These are phyloP conservation scores for Wallacemonas sp. DNA, from an alignment of 208 protist genomes.

Conservation along the genomic window DNA sequence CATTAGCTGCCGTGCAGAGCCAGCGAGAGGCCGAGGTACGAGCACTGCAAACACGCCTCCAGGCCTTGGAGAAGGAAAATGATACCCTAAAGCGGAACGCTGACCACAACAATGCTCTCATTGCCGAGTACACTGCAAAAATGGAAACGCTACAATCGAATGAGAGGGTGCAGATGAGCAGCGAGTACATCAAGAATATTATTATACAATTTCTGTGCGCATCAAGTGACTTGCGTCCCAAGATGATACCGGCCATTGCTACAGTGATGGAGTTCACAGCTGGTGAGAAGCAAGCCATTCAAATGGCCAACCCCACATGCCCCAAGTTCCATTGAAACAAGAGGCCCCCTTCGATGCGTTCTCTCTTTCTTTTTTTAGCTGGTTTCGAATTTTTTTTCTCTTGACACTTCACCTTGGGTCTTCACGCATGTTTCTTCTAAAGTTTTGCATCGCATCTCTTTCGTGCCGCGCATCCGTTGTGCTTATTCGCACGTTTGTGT, in stretches of 20 bases:
- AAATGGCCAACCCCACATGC: conserved; percentile 59
- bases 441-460: no score
- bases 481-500: no score
- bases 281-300: conserved; percentile 75
- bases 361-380: no score
- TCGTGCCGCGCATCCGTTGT: no score
- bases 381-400: no score
- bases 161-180: conserved; percentile 59
- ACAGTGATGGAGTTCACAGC: conserved; percentile 78
- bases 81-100: conserved; percentile 42
- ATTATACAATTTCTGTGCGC: conserved; percentile 77
- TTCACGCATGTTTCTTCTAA: no score
- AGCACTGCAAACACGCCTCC: conserved; percentile 21
- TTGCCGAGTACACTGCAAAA: conserved; percentile 70
- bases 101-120: conserved; percentile 61
- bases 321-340: conserved; percentile 62
- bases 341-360: no score
- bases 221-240: conserved; percentile 54
- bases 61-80: conserved; percentile 51
- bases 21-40: conserved; percentile 33
- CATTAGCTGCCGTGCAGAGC: conserved; percentile 33
- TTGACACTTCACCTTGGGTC: no score
- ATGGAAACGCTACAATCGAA: conserved; percentile 64
- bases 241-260: conserved; percentile 89
- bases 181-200: conserved; percentile 84